Evolutionary conservation across 2,329 filamentous ascomycete species (phyloP).

Genomic region (Neonectria magnoliae): DNA sequence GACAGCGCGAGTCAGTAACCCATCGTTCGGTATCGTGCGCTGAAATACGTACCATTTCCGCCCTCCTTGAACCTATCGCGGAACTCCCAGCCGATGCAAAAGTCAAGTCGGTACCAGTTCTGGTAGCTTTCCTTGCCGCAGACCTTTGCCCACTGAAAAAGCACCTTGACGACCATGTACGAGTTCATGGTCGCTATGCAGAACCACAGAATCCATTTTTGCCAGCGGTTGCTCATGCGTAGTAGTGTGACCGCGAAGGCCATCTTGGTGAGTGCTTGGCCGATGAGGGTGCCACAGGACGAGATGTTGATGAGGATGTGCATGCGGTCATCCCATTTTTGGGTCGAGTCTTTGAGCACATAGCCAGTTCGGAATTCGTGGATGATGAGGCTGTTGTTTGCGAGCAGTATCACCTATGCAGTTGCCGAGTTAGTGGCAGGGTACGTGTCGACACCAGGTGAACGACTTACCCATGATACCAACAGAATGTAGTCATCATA

Average conservation of each 20-base stretch:
- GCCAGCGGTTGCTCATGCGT: conserved; percentile 56
- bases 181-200: conserved; percentile 60
- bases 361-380: conserved; percentile 61
- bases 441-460: neutral
- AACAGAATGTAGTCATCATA: conserved; percentile 53
- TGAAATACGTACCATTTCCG: conserved; percentile 57
- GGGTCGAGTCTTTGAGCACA: conserved; percentile 48
- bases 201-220: conserved; percentile 57
- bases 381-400: conserved; percentile 57
- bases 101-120: conserved; percentile 58
- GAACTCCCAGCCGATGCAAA: conserved; percentile 53
- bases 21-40: neutral
- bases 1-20: neutral
- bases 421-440: neutral
- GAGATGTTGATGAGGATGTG: conserved; percentile 60
- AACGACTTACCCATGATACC: conserved; percentile 47
- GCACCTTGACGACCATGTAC: conserved; percentile 58
- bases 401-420: conserved; percentile 52
- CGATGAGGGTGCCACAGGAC: conserved; percentile 50
- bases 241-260: conserved; percentile 51
- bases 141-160: conserved; percentile 61
- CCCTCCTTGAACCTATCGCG: conserved; percentile 59
- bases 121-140: conserved; percentile 55
- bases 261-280: conserved; percentile 50
- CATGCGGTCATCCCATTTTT: conserved; percentile 62